These are phyloP conservation scores for Angophora floribunda DNA, from an alignment of 345 rosid genomes.

Conservation along the genomic window DNA sequence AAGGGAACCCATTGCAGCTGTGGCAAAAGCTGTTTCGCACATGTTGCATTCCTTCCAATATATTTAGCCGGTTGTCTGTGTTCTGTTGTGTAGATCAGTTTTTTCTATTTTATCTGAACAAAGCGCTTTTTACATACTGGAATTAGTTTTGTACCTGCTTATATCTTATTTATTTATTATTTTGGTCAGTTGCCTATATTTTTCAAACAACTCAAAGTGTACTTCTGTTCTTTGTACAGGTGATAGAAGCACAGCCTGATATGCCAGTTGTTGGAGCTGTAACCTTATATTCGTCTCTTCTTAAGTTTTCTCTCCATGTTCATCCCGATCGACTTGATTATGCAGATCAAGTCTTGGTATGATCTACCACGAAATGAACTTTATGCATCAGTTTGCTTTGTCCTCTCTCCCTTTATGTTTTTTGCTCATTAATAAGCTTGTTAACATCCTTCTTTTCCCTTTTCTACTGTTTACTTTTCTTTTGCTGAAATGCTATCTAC, in stretches of 20 bases:
- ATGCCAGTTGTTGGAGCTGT: constrained; percentile 94
- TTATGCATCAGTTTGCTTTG: not conserved
- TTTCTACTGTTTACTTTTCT: not conserved
- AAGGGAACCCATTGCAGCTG: not conserved
- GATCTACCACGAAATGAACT: not conserved
- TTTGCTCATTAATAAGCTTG: not conserved
- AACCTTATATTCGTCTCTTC: constrained; percentile 93
- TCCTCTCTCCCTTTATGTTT: not conserved
- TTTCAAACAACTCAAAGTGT: not conserved
- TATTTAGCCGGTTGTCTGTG: not conserved
- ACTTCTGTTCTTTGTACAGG: constrained; percentile 38
- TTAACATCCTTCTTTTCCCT: not conserved
- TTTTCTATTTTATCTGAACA: not conserved
- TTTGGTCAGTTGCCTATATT: not conserved
- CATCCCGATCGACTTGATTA: constrained; percentile 99
- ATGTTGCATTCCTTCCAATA: not conserved
- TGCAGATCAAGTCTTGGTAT: constrained; percentile 99
- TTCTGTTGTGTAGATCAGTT: not conserved
- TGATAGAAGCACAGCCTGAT: constrained; percentile 90
- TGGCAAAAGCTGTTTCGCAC: not conserved
- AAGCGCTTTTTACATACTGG: not conserved
- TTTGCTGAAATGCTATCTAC: not conserved
- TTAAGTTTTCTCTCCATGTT: constrained; percentile 93
- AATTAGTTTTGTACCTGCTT: not conserved
- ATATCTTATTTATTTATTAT: not conserved